Evolutionary conservation across 2,329 filamentous ascomycete genomes (phyloP), one percentile per base, ranked within the genome.

Genomic region (Hymenoscyphus albidus): DNA sequence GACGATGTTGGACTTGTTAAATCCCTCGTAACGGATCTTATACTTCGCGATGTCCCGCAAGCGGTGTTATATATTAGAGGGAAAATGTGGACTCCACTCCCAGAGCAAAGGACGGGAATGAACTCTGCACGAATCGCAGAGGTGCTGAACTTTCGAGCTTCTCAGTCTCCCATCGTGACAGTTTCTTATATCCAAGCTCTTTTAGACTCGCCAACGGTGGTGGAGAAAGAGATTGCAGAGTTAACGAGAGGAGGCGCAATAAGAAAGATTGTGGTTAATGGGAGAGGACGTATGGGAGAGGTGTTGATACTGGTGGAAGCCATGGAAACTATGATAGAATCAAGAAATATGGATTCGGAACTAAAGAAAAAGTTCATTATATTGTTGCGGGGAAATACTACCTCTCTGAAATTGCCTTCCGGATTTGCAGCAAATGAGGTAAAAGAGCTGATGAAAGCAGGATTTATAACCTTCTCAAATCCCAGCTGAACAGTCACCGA

Each of bases 161-260:
- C 76, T 14, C 75, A 91, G 48, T 88, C 90, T 10, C 86, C 85
- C 0, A 79, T 92, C 27, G 85, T 89, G 5, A 88, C 86, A 0
- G 75, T 87, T 22, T 83, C 86, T 1, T 89, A 93, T 73, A 74
- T 93, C 6, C 84, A 88, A 67, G 83, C 88, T 1, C 76, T 92
- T 1, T 80, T 89, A 56, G 77, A 77, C 10, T 86, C 84, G 2
- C 85, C 88, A 1, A 90, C 88, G 0, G 80, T 78, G 1, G 85
- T 86, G 1, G 89, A 92, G 75, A 80, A 89, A 57, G 89, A 91
- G 73, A 80, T 90, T 22, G 87, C 84, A 3, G 82, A 86, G 70
- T 79, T 92, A 42, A 76, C 83, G 18, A 78, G 80, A 13, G 79
- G 78, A 12, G 88, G 89, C 0, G 77, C 82, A 4, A 65, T 92